A percentile compares a stretch with the other conserved stretches of the same genome.
These are phyloP conservation scores for Medicago ruthenica DNA, from an alignment of 306 rosid species.

Conservation along the genomic window DNA sequence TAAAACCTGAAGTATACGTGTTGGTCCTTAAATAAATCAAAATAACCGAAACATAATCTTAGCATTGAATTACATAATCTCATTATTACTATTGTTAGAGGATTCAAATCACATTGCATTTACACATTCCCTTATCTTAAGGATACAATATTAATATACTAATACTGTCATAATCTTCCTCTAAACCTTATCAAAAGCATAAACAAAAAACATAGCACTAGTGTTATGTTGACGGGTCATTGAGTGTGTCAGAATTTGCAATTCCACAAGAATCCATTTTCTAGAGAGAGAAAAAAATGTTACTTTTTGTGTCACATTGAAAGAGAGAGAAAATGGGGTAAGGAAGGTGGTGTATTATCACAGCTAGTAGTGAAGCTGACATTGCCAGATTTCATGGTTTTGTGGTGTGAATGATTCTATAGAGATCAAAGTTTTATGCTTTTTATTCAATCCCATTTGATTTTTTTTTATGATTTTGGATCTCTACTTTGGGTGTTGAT, in stretches of 20 bases:
- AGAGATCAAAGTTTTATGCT: slow-evolving; percentile 28
- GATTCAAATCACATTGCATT: too few relatives aligned
- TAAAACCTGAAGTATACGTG: slow-evolving; percentile 47
- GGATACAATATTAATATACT: background rate
- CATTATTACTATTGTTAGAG: background rate
- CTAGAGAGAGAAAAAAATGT: slow-evolving; percentile 43
- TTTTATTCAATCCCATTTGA: slow-evolving; percentile 50
- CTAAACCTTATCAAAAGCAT: too few relatives aligned
- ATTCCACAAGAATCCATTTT: slow-evolving; percentile 46
- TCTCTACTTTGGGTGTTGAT: slow-evolving; percentile 32
- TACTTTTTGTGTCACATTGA: slow-evolving; percentile 34
- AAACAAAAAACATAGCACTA: too few relatives aligned
- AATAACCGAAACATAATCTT: slow-evolving; percentile 26
- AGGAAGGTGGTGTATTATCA: slow-evolving; percentile 38
- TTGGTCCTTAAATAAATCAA: slow-evolving; percentile 25
- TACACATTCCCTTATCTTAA: background rate
- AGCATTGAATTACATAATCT: slow-evolving; percentile 14
- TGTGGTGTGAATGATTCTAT: slow-evolving; percentile 46
- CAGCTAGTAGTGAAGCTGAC: slow-evolving; percentile 51
- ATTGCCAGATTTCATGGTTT: slow-evolving; percentile 47
- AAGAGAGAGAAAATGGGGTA: slow-evolving; percentile 63
- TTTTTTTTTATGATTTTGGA: slow-evolving; percentile 38
- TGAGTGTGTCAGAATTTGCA: slow-evolving; percentile 54
- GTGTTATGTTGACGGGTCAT: slow-evolving; percentile 44
- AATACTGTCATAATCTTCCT: too few relatives aligned